Base-by-base conservation (phyloP, 1,139 yeast genomes). In the Saccharomyces pastorianus region DNA sequence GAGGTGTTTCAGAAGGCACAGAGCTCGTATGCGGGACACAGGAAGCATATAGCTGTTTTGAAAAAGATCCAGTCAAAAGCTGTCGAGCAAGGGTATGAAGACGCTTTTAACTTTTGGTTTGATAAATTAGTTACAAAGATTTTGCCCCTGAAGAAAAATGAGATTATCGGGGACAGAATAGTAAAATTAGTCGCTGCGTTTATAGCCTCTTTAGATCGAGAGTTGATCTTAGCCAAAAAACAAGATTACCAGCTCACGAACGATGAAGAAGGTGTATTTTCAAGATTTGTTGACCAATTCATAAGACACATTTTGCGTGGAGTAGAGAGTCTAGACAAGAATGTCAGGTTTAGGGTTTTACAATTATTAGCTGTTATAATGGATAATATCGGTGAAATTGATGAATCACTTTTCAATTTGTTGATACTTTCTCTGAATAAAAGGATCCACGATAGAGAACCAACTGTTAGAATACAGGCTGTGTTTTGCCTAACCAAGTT, bases 1-100 rank as follows among this genome's bases (percentile, higher is more conserved):
- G 83, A 80, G 55, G 83, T 85, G 2, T 91, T 91, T 65, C 95
- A 87, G 64, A 93, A 85, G 56, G 89, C 95, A 0, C 98, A 91
- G 52, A 56, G 56, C 42, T 77, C 88, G 1, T 75, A 84, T 41
- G 84, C 93, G 0, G 85, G 91, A 2, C 97, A 90, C 69, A 75
- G 88, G 49, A 85, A 88, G 63, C 82, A 88, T 55, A 81, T 84
- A 6, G 79, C 83, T 11, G 79, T 87, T 8, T 69, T 88, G 65
- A 79, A 78, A 63, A 78, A 79, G 46, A 73, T 88, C n/a, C 88
- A 85, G 58, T 64, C 73, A 25, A 78, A 80, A 59, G 82, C 95
- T 0, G 69, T 75, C 4, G 76, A 76, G 14, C 71, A 82, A 46
- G 81, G 75, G 1, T 71, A 74, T 49, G 84, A 79, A 55, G 82